Evolutionary conservation across 108 stramenopile genomes (phyloP), one percentile per base, ranked within the genome.

Genomic region (Skeletonema tropicum): DNA sequence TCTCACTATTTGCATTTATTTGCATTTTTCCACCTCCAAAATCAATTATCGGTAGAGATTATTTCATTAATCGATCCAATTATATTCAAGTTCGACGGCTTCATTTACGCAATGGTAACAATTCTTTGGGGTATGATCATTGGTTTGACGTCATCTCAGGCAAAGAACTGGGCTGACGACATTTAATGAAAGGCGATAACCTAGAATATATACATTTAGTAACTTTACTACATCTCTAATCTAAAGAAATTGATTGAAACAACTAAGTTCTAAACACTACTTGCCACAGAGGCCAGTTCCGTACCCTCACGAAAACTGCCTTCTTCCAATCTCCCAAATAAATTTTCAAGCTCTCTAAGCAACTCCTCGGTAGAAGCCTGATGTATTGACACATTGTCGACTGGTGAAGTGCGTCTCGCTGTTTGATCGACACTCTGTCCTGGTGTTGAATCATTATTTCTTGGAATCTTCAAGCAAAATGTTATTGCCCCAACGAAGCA

Each of bases 101-200:
- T 89, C 8, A 73, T 82, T 29, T 94, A 94, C 75, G 91, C 88
- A 11, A 41, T 88, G 1, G 68, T 62, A 23, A 92, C 93, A 21
- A 71, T 92, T 6, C 60, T 74, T 35, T 88, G 90, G 84, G 91
- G 86, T 9, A 12, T 89, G 57, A 60, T 92, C 35, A 83, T 92
- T 60, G 89, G 91, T 45, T 85, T 92, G 17, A 41, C 90, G 57
- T 85, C 82, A n/a, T 65, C 83, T 26, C 80, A 89, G 46, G 86
- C 90, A 0, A 87, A 80, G 19, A 90, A 94, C 77, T 94, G 91
- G 91, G 93, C 91, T 4, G 93, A 94, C 85, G 70, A 83, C 45
- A 87, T 81, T 48, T 82, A 66, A 65, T 19, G 14, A 13, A 32
- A 62, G 17, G 23, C 30, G 17, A n/a, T 12, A 15, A 29, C 11